Conservation (phyloP, 306 rosid species). For the Parietaria judaica region DNA sequence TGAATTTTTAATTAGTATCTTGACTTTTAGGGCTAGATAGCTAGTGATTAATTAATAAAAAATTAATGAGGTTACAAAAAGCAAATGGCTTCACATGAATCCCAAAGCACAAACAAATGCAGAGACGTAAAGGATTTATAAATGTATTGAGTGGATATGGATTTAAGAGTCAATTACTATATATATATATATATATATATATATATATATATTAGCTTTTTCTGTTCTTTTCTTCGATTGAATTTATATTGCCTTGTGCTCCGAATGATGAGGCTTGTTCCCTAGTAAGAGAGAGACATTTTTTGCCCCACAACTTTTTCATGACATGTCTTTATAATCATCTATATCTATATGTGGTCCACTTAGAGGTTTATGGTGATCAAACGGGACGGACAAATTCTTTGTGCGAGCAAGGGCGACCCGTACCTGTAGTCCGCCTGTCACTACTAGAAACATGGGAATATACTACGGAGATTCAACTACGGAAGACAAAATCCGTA, state of each 20-base stretch:
- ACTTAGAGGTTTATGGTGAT: no score
- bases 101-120: conserved; percentile 1
- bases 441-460: no score
- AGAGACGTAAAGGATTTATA: conserved; percentile 20
- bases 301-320: not conserved
- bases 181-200: no score
- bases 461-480: no score
- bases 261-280: not conserved
- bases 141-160: not conserved
- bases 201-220: not conserved
- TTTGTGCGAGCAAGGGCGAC: no score
- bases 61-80: conserved; percentile 12
- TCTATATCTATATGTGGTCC: not conserved
- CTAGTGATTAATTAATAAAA: conserved; percentile 16
- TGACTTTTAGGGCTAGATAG: no score
- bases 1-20: no score
- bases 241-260: not conserved
- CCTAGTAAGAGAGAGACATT: not conserved
- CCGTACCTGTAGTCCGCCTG: no score
- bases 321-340: not conserved
- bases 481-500: no score
- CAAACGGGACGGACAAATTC: no score
- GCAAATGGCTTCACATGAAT: conserved; percentile 40
- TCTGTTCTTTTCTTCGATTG: not conserved
- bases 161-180: not conserved